A percentile compares a stretch with the other conserved stretches of the same genome.
Conservation (phyloP, 306 rosid genomes). For the Pyrus pyrifolia region DNA sequence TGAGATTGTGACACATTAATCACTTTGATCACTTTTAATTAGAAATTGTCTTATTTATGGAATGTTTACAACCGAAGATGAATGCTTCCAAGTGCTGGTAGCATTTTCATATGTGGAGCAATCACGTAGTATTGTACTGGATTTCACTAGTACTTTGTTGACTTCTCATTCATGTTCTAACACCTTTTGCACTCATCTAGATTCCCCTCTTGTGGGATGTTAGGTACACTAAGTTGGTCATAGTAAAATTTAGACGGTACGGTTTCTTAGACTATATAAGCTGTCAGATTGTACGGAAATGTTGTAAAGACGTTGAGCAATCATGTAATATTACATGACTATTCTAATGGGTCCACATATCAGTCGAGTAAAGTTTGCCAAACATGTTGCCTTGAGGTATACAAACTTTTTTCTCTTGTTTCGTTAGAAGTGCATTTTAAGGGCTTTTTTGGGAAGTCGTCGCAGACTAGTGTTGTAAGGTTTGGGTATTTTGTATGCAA, state of each 20-base stretch:
- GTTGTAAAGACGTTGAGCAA: not conserved
- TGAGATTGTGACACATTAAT: slow-evolving; percentile 19
- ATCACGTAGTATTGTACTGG: not conserved
- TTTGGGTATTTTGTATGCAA: too few relatives aligned
- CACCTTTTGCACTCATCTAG: not conserved
- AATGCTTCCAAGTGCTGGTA: not conserved
- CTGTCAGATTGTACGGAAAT: not conserved
- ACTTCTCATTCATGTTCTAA: not conserved
- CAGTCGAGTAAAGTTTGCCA: not conserved
- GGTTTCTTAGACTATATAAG: not conserved
- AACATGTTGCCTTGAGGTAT: not conserved
- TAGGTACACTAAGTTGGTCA: not conserved
- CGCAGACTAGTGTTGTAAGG: too few relatives aligned
- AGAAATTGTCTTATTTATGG: not conserved
- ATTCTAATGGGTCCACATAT: not conserved
- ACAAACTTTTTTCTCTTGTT: not conserved
- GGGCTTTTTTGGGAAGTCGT: too few relatives aligned
- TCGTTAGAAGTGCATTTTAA: not conserved
- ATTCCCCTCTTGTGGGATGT: not conserved
- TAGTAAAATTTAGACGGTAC: not conserved
- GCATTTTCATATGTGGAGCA: not conserved
- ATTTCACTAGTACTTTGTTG: not conserved
- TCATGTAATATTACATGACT: not conserved
- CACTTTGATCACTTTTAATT: not conserved
- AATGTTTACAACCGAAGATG: not conserved